Evolutionary conservation across 2,329 filamentous ascomycete species (phyloP).

Genomic region (Cladosporium sp.): DNA sequence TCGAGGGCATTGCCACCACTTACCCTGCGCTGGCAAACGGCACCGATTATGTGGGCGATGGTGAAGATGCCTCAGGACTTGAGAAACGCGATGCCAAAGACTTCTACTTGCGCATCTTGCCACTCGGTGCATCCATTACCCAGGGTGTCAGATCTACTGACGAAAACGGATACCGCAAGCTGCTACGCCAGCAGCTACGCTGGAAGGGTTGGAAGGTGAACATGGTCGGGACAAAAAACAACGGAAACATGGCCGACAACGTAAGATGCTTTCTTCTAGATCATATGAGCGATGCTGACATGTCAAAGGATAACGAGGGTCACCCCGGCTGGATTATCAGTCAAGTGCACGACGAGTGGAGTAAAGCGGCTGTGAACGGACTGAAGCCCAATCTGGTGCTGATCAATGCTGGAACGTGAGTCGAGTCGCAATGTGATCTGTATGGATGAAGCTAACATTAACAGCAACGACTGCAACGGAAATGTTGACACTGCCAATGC

Average conservation of each 20-base stretch:
- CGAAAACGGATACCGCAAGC: conserved; percentile 1
- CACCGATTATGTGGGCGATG: not conserved
- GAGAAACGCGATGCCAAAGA: not conserved
- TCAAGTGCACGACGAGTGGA: not conserved
- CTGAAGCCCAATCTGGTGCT: conserved; percentile 4
- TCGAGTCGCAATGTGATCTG: not conserved
- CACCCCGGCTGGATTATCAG: not conserved
- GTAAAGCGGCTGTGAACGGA: not conserved
- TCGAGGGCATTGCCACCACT: not conserved
- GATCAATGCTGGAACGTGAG: conserved; percentile 4
- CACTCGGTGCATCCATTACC: conserved; percentile 3
- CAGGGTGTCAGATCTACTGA: not conserved
- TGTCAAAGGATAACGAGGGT: not conserved
- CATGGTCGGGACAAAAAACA: not conserved
- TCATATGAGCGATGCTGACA: not conserved
- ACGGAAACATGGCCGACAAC: not conserved
- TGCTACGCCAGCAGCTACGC: not conserved
- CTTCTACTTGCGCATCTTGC: not conserved
- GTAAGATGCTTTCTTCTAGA: not conserved
- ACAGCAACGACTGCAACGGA: not conserved
- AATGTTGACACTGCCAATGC: not conserved
- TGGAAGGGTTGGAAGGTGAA: not conserved
- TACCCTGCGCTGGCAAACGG: not conserved
- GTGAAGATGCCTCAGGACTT: not conserved
- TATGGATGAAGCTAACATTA: not conserved